Evolutionary conservation across 768 basidiomycete species (phyloP).

Genomic region (Collybia nuda): DNA sequence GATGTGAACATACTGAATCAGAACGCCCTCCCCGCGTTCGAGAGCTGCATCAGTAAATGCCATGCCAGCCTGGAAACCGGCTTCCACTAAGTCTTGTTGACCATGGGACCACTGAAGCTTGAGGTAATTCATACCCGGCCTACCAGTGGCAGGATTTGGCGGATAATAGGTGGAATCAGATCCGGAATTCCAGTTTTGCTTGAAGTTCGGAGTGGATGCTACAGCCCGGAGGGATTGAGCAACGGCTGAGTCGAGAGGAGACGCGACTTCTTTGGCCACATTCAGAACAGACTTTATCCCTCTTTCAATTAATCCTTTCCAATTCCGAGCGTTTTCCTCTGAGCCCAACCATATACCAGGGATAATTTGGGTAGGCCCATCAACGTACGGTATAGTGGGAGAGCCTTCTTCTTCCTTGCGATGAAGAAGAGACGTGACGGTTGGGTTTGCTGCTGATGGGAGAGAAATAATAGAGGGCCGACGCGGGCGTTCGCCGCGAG

Average conservation of each 20-base stretch:
- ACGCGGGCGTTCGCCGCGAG: conserved; percentile 38
- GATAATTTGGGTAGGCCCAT: conserved; percentile 83
- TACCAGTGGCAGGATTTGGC: conserved; percentile 63
- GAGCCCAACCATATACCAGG: conserved; percentile 89
- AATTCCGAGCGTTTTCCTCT: conserved; percentile 89
- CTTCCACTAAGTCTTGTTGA: conserved; percentile 81
- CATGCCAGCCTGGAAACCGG: conserved; percentile 81
- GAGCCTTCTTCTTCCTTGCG: conserved; percentile 67
- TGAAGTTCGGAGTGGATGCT: conserved; percentile 69
- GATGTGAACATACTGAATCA: conserved; percentile 72
- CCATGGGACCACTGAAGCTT: conserved; percentile 93
- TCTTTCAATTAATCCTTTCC: conserved; percentile 64
- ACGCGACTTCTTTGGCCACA: conserved; percentile 88
- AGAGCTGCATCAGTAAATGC: conserved; percentile 77
- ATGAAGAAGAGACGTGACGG: conserved; percentile 50
- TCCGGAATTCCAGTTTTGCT: conserved; percentile 24
- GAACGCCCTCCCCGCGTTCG: conserved; percentile 72
- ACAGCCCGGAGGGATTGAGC: conserved; percentile 55
- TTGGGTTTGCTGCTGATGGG: conserved; percentile 48
- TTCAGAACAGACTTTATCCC: conserved; percentile 84
- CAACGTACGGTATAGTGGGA: conserved; percentile 66
- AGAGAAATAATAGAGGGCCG: conserved; percentile 76
- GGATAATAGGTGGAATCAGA: conserved; percentile 60
- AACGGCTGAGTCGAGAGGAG: conserved; percentile 57
- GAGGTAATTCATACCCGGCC: conserved; percentile 84